Base-by-base conservation (phyloP, 2,329 filamentous ascomycete genomes). In the Nemania sp. region DNA sequence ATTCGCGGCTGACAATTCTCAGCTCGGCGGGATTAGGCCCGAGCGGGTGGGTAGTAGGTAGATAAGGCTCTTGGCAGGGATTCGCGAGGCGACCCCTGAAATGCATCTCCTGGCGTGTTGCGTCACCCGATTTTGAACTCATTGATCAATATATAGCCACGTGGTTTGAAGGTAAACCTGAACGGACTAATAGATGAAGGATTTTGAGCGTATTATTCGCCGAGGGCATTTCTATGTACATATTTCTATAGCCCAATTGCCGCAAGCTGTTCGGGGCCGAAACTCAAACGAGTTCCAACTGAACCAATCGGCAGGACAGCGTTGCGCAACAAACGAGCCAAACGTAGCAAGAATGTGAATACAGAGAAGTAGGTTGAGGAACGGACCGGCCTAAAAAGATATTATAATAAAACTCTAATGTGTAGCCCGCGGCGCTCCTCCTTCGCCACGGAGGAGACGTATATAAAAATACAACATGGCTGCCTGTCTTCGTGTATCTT, bases 391-490 rank as follows among this genome's bases (percentile, higher is more conserved):
- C 52, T 52, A 50, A 50, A 39, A 46, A 31, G 28, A 14, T 61
- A 59, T 57, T 57, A 59, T 61, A 28, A 59, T 44, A 51, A 51
- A 53, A 37, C 5, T 56, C 43, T 57, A 59, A 48, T 51, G 42
- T 61, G 56, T 51, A 51, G 42, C 52, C 56, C 58, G 52, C 42
- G 46, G 42, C 53, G 30, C 44, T 41, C 41, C 49, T 44, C 44
- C 26, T 36, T 40, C 36, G 30, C 44, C 48, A 24, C 23, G 24
- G 44, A 48, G 39, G 17, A 52, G 49, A 24, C 30, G 52, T 61
- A 56, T 42, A 52, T 52, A 57, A 65, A 61, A 62, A 26, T 61
- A 64, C 45, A 62, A 40, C 45, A 41, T 54, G 44, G 34, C 45
- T 49, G 45, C 39, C 31, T 46, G 39, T 23, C 40, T 37, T 15